Evolutionary conservation across 106 monocot genomes (phyloP), one percentile per base, ranked within the genome.

Genomic region (Hemerocallis citrina): DNA sequence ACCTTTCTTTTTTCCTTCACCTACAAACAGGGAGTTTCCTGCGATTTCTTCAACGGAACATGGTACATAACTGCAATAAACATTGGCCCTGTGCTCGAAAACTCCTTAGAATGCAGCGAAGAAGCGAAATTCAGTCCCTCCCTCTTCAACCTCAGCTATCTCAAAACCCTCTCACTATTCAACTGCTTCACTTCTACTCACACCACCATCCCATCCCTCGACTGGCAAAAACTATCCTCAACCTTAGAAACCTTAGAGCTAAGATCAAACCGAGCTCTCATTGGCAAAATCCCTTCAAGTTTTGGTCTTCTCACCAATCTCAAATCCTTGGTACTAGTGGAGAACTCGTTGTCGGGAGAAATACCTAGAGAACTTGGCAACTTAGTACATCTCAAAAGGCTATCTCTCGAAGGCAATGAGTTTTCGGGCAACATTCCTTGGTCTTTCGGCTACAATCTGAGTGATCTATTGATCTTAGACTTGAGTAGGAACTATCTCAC

Each of bases 31-130:
- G 93, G 93, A 17, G 76, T 93, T 6, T 88, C 82, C 11, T 93
- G 93, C 59, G 93, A 93, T 60, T 21, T 79, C 16, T 82, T 80
- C 28, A 59, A 85, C 38, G 89, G 79, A 16, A 14, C 72, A 24
- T 93, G 93, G 93, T 82, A 89, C 67, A 49, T 89, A 39, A 82
- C 85, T 3, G 52, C 25, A 28, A 48, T 93, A 10, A 82, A 61
- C 74, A 72, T 93, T 40, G 93, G 93, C 2, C 88, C 93, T 5
- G 63, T 85, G 21, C 60, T 82, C 1, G 93, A 93, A 25, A 93
- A 93, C 77, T 93, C 93, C 5, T 72, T 93, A 3, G 67, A 77
- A 57, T 93, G 93, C 68, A 33, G 69, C 32, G 10, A 39, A 1
- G 74, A 55, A 3, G 77, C 93, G 15, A 57, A 56, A 2, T 93